Base-by-base conservation (phyloP, 441 rosid species). In the Pelargonium australe region DNA sequence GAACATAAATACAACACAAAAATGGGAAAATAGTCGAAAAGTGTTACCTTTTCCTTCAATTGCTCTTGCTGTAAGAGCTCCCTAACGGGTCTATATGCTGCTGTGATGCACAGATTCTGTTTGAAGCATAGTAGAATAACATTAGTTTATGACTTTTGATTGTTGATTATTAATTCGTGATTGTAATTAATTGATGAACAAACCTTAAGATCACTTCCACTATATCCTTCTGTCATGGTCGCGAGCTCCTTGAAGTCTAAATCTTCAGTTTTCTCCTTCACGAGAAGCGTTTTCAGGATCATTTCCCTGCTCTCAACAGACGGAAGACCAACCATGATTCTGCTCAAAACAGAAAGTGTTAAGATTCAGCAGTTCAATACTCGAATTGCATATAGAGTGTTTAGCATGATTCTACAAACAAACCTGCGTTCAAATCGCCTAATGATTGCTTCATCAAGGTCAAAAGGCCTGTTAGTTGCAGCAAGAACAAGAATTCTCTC, bases 141-240 rank as follows among this genome's bases (percentile, higher is more conserved):
- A 65, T 17, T 17, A 77, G 64, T 23, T 65, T 5, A 58, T 64
- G 23, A 55, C 37, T 49, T 34, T 34, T 34, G 53, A 45, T 13
- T 2, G 34, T 17, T 13, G 4, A 40, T 45, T 34, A 68, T 19
- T 20, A 19, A 65, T 17, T 41, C 23, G 19, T 63, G 51, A 41
- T 53, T 25, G 31, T 62, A 58, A 44, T 5, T 70, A 70, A 19
- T 45, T 6, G 67, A 72, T 61, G 66, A 40, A 63, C 83, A 77
- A 81, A 95, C 99, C 98, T 92, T 95, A 65, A 95, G 97, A 72
- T 95, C 98, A 80, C 99, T 92, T 80, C 98, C 98, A 63, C 82
- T 89, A 44, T 84, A 95, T 28, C 99, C 99, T 77, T 89, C 98
- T 37, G 99, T 90, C 85, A 90, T 81, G 66, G 83, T 65, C 2